Evolutionary conservation across 164 flowering plant genomes (phyloP).

Genomic region (Berberis vulgaris): DNA sequence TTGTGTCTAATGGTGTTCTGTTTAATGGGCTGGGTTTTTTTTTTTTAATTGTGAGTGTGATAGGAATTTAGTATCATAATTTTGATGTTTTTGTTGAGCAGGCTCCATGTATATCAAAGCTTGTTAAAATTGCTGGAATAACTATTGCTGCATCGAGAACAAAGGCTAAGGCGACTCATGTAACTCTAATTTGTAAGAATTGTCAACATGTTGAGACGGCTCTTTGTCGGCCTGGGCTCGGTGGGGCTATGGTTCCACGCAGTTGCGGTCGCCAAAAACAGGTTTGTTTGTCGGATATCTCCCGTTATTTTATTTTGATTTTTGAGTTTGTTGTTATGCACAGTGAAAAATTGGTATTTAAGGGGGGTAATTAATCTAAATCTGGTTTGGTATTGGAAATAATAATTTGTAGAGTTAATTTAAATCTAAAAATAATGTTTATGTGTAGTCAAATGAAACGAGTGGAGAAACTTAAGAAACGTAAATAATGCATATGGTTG

Average conservation of each 20-base stretch:
- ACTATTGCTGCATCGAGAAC: constrained; percentile 94
- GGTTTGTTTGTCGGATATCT: constrained; percentile 26
- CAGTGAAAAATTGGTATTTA: background rate
- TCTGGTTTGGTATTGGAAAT: background rate
- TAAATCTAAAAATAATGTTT: too few relatives aligned
- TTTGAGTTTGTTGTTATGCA: background rate
- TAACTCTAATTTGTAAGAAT: constrained; percentile 77
- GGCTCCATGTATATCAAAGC: constrained; percentile 63
- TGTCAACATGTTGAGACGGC: constrained; percentile 64
- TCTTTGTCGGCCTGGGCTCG: constrained; percentile 96
- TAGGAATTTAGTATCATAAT: background rate
- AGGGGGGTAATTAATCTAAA: background rate
- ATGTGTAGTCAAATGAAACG: too few relatives aligned
- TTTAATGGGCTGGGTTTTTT: background rate
- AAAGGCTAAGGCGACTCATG: constrained; percentile 97
- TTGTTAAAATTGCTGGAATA: constrained; percentile 89
- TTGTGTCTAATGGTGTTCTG: too few relatives aligned
- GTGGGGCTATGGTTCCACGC: constrained; percentile 96
- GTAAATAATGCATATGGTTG: too few relatives aligned
- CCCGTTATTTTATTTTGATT: background rate
- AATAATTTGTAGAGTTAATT: too few relatives aligned
- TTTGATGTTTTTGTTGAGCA: background rate
- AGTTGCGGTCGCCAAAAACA: constrained; percentile 88
- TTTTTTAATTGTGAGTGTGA: background rate
- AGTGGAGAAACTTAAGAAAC: too few relatives aligned